Conservation (phyloP, 2,329 filamentous ascomycete species). For the Ploettnerulaceae sp. region DNA sequence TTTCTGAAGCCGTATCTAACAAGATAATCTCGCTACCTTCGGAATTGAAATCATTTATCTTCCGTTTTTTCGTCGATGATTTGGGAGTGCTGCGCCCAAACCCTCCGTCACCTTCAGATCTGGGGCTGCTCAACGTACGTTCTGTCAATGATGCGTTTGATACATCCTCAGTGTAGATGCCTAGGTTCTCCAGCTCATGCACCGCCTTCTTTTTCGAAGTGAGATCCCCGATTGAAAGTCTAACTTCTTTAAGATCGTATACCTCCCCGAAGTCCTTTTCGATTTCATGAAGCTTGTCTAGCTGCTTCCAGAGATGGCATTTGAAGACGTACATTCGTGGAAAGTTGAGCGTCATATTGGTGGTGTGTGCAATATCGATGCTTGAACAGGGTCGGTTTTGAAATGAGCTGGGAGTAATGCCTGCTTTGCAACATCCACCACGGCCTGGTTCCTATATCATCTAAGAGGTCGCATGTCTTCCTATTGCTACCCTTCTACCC, state of each 20-base stretch:
- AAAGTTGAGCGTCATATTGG: conserved; percentile 24
- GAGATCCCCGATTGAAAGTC: conserved; percentile 70
- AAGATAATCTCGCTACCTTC: conserved; percentile 21
- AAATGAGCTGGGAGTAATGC: no score
- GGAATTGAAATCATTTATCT: conserved; percentile 16
- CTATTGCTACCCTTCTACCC: no score
- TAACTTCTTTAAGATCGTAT: conserved; percentile 66
- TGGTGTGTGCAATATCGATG: not conserved
- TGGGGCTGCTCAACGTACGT: no score
- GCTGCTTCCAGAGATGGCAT: conserved; percentile 13
- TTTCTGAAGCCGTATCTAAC: conserved; percentile 34
- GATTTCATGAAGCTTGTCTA: conserved; percentile 51
- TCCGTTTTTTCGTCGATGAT: conserved; percentile 35
- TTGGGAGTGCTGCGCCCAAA: not conserved
- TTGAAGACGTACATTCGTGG: conserved; percentile 60
- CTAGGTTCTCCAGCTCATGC: conserved; percentile 69
- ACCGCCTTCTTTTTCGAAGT: conserved; percentile 63
- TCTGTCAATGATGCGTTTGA: no score
- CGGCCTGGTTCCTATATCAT: no score
- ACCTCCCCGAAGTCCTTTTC: conserved; percentile 65
- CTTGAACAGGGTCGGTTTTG: no score
- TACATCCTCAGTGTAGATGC: conserved; percentile 41
- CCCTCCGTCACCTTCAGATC: not conserved
- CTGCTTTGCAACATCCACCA: no score
- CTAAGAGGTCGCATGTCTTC: no score